phyloP scores from a whole-genome alignment of 2,329 filamentous ascomycete species.

The Sporothrix brasiliensis region DNA sequence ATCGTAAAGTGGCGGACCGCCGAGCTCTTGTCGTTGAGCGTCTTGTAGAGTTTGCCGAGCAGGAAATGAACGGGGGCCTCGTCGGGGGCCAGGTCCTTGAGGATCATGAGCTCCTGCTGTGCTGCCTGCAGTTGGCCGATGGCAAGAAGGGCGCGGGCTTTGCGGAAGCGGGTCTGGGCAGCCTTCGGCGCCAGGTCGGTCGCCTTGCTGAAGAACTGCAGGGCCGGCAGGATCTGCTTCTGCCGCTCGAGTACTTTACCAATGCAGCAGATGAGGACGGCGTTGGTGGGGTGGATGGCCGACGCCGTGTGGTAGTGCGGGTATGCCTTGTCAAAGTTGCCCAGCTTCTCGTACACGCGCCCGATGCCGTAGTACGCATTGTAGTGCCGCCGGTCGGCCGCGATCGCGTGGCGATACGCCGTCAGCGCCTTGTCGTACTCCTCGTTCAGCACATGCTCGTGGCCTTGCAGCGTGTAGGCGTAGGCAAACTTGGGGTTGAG shows the following conservation, averaged over 20 bases:
- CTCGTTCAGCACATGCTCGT: conserved; percentile 94
- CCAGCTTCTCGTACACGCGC: conserved; percentile 83
- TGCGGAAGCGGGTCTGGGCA: conserved; percentile 87
- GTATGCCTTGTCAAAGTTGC: conserved; percentile 87
- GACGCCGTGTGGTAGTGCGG: conserved; percentile 88
- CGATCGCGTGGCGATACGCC: conserved; percentile 83
- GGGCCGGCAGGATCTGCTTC: conserved; percentile 75
- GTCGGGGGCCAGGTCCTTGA: conserved; percentile 90
- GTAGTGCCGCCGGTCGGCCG: conserved; percentile 86
- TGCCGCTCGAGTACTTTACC: conserved; percentile 87
- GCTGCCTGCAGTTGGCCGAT: conserved; percentile 72
- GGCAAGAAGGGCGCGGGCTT: conserved; percentile 82
- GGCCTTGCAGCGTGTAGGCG: conserved; percentile 91
- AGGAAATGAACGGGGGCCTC: conserved; percentile 96
- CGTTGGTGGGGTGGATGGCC: conserved; percentile 89
- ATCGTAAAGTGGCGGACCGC: conserved; percentile 95
- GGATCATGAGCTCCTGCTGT: conserved; percentile 77
- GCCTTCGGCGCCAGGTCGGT: conserved; percentile 79
- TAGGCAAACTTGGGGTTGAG: conserved; percentile 90
- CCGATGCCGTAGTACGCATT: conserved; percentile 96
- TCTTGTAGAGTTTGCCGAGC: conserved; percentile 80
- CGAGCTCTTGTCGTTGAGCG: conserved; percentile 69
- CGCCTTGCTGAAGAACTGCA: conserved; percentile 80
- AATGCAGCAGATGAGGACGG: conserved; percentile 89
- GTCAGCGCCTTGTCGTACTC: conserved; percentile 94